Evolutionary conservation across 208 protist genomes (phyloP).

Genomic region (Acanthamoeba royreba): DNA sequence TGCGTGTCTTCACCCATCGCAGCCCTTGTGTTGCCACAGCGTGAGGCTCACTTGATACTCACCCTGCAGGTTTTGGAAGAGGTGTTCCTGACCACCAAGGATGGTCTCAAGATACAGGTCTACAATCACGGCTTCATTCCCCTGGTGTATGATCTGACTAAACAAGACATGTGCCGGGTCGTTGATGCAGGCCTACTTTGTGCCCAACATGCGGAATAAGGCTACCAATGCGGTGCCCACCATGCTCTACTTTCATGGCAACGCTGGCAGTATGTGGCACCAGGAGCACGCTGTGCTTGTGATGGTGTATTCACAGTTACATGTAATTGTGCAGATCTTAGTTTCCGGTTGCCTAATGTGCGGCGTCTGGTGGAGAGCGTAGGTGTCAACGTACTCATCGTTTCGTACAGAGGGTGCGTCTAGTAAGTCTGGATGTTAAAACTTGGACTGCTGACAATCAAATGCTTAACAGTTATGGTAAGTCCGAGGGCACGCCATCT

Average conservation of each 20-base stretch:
- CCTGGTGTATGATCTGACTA: neutral
- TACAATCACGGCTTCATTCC: neutral
- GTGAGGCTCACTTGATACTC: neutral
- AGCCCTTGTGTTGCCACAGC: neutral
- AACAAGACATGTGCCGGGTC: neutral
- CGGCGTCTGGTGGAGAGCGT: neutral
- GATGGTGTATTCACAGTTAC: neutral
- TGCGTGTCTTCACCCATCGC: neutral
- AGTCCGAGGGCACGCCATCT: conserved; percentile 46
- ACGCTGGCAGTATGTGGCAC: conserved; percentile 46
- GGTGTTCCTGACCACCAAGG: neutral
- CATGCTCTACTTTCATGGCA: conserved; percentile 56
- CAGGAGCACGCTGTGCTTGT: neutral
- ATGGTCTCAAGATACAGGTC: neutral
- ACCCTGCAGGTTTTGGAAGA: neutral
- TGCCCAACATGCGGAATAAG: neutral
- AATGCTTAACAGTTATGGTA: conserved; percentile 24
- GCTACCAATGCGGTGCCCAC: conserved; percentile 16
- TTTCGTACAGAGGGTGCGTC: conserved; percentile 41
- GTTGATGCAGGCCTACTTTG: neutral
- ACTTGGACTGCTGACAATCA: neutral
- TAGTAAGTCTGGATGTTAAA: too few relatives aligned
- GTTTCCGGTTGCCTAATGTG: conserved; percentile 50
- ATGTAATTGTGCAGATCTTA: conserved; percentile 13
- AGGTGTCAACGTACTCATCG: conserved; percentile 48